Evolutionary conservation across 164 flowering plant genomes (phyloP).

Genomic region (Akebia trifoliata): DNA sequence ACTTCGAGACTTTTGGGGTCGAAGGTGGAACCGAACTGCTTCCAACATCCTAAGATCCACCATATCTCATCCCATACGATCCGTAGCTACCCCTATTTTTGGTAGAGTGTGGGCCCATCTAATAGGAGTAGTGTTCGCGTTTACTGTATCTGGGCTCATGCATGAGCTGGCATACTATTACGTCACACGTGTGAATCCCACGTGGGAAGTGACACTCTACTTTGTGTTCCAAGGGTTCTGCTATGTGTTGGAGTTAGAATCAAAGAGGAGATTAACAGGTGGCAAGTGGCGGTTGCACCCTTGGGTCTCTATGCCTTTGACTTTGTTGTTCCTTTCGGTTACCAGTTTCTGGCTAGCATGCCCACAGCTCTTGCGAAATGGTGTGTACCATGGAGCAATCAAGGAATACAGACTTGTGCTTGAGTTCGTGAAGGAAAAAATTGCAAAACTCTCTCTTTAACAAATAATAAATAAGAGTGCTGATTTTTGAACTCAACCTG

Average conservation of each 20-base stretch:
- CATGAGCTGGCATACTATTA: slow-evolving; percentile 39
- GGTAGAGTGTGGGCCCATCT: slow-evolving; percentile 21
- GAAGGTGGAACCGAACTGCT: slow-evolving; percentile 33
- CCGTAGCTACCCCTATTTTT: too few species aligned
- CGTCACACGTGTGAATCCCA: slow-evolving; percentile 15
- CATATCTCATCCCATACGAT: not conserved
- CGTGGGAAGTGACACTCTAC: slow-evolving; percentile 29
- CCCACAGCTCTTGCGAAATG: not conserved
- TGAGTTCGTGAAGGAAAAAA: too few species aligned
- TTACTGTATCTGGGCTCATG: slow-evolving; percentile 34
- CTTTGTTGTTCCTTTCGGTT: slow-evolving; percentile 17
- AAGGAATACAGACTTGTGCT: too few species aligned
- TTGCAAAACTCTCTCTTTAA: too few species aligned
- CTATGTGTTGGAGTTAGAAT: slow-evolving; percentile 18
- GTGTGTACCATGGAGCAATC: too few species aligned
- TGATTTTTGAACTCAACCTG: too few species aligned
- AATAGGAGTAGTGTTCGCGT: slow-evolving; percentile 20
- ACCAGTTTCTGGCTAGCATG: slow-evolving; percentile 5
- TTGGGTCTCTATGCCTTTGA: slow-evolving; percentile 7
- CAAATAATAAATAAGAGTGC: too few species aligned
- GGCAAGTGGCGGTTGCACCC: slow-evolving; percentile 14
- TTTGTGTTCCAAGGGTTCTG: slow-evolving; percentile 25
- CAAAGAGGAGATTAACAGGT: slow-evolving; percentile 10
- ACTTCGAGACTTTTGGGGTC: slow-evolving; percentile 33
- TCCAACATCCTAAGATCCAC: slow-evolving; percentile 16